Percentiles rank a stretch among this genome's conserved stretches.
Conservation (phyloP, 2,329 filamentous ascomycete genomes). For the Pyrenophora tritici-repentis region DNA sequence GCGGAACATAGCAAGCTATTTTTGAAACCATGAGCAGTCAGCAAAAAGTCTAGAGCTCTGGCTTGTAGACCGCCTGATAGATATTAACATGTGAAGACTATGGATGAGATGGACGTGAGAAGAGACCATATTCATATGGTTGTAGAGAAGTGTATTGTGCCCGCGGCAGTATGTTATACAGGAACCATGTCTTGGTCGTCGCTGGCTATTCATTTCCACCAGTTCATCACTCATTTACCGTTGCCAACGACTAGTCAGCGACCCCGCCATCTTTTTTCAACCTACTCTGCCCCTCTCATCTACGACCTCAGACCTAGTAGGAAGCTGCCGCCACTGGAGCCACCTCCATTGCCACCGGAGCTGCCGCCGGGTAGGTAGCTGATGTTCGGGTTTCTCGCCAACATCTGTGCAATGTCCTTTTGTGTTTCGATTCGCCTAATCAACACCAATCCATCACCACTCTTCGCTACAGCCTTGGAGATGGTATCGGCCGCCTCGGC, state of each 20-base stretch:
- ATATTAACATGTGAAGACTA: not conserved
- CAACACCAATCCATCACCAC: conserved; percentile 89
- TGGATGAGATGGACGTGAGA: not conserved
- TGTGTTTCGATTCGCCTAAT: conserved; percentile 97
- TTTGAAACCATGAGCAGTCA: no score
- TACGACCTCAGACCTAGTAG: conserved; percentile 66
- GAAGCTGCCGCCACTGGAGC: conserved; percentile 67
- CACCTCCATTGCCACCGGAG: conserved; percentile 56
- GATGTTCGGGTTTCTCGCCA: conserved; percentile 91
- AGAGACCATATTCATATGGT: conserved; percentile 1
- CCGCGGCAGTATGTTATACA: conserved; percentile 39
- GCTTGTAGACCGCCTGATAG: not conserved
- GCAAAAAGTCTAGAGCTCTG: no score
- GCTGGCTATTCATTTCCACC: conserved; percentile 29
- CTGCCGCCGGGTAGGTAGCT: conserved; percentile 87
- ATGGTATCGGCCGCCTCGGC: conserved; percentile 97
- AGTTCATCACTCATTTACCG: conserved; percentile 2
- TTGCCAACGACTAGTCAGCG: not conserved
- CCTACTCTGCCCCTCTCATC: not conserved
- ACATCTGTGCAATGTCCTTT: conserved; percentile 89
- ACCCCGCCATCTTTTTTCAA: not conserved
- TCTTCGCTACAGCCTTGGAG: conserved; percentile 88
- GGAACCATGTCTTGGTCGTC: conserved; percentile 15
- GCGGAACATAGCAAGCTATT: no score
- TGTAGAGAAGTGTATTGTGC: conserved; percentile 14